These are phyloP conservation scores for Dalbergia oliveri DNA, from an alignment of 306 rosid genomes.

Conservation along the genomic window DNA sequence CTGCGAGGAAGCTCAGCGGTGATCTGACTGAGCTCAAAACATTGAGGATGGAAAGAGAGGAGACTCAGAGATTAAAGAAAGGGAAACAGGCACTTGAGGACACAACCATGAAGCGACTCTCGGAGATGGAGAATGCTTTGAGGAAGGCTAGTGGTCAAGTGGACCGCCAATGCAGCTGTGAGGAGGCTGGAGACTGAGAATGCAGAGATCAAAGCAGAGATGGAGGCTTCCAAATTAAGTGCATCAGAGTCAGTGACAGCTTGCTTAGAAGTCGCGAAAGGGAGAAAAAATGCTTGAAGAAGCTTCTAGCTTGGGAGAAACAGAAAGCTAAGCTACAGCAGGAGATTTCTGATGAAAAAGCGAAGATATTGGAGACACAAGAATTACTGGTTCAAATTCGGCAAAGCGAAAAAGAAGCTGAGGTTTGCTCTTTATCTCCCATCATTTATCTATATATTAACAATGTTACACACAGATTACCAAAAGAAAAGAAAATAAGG, in stretches of 20 bases:
- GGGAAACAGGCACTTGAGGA: constrained; percentile 90
- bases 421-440: constrained; percentile 63
- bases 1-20: constrained; percentile 83
- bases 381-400: constrained; percentile 62
- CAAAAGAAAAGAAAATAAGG: constrained; percentile 7
- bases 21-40: constrained; percentile 88
- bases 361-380: constrained; percentile 71
- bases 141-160: constrained; percentile 95
- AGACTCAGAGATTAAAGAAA: constrained; percentile 91
- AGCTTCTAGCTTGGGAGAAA: constrained; percentile 94
- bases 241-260: constrained; percentile 85
- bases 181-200: constrained; percentile 86
- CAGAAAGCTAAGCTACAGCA: constrained; percentile 83
- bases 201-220: constrained; percentile 97
- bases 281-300: constrained; percentile 86
- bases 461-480: constrained; percentile 34
- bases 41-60: constrained; percentile 93
- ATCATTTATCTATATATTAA: constrained; percentile 9
- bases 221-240: constrained; percentile 98
- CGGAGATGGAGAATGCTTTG: constrained; percentile 95
- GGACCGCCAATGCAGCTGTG: constrained; percentile 92
- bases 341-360: constrained; percentile 76
- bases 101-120: constrained; percentile 87
- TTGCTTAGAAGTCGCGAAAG: constrained; percentile 88
- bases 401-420: constrained; percentile 73